Evolutionary conservation across 208 protist species (phyloP).

Genomic region (Leishmania lainsoni): DNA sequence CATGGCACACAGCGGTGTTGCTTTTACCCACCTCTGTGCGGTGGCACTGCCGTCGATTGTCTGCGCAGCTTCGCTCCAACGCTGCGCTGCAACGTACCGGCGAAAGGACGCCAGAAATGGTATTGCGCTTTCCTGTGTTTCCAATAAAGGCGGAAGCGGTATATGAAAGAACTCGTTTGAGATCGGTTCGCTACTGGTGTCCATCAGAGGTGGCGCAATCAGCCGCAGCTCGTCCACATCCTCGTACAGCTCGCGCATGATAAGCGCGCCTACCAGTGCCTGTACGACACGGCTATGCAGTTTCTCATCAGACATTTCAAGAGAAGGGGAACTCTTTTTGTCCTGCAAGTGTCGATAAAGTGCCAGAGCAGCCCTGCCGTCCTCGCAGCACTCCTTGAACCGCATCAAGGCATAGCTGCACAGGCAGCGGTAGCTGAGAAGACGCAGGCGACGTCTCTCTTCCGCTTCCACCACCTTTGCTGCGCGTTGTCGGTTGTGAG

Average conservation of each 20-base stretch:
- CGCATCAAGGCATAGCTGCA: slow-evolving; percentile 74
- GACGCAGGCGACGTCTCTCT: neutral
- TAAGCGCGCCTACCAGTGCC: slow-evolving; percentile 34
- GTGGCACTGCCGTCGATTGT: slow-evolving; percentile 3
- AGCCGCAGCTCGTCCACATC: slow-evolving; percentile 32
- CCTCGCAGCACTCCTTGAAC: slow-evolving; percentile 75
- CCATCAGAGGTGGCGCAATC: neutral
- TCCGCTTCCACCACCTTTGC: neutral
- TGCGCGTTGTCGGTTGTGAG: neutral
- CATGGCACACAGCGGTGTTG: slow-evolving; percentile 63
- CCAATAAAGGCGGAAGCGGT: neutral
- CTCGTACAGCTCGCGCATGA: slow-evolving; percentile 63
- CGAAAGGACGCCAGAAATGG: slow-evolving; percentile 46
- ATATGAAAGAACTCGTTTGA: neutral
- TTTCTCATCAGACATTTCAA: neutral
- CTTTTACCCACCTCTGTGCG: slow-evolving; percentile 1
- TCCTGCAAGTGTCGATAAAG: neutral
- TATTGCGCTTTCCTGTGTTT: slow-evolving; percentile 6
- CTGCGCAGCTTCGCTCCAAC: slow-evolving; percentile 41
- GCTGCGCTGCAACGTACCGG: slow-evolving; percentile 28
- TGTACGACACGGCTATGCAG: slow-evolving; percentile 3
- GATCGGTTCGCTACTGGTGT: neutral
- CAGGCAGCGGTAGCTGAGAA: slow-evolving; percentile 45
- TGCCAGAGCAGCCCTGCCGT: slow-evolving; percentile 39
- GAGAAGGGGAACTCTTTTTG: neutral